phyloP scores from a whole-genome alignment of 805 yeast species.

The Debaryomyces hansenii region DNA sequence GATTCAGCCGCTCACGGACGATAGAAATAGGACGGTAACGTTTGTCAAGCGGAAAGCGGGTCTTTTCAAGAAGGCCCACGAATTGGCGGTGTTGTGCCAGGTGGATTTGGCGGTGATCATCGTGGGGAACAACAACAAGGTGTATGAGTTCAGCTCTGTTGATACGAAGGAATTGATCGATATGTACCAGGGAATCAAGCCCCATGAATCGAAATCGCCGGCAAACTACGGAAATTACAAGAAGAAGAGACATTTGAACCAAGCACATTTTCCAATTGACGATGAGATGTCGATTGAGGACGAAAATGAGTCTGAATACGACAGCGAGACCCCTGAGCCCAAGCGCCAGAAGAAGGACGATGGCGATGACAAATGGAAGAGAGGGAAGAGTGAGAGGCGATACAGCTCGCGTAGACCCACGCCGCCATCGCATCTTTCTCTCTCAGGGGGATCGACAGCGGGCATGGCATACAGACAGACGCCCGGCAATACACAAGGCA shows the following conservation, averaged over 20 bases:
- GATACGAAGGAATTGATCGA: constrained; percentile 43
- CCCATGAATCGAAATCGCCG: constrained; percentile 63
- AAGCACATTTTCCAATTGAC: constrained; percentile 10
- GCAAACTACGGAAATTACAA: constrained; percentile 64
- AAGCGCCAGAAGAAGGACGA: constrained; percentile 25
- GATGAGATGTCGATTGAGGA: constrained; percentile 18
- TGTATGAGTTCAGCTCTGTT: constrained; percentile 81
- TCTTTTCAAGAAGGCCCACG: constrained; percentile 82
- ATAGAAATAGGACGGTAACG: constrained; percentile 81
- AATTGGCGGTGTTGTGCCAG: constrained; percentile 84
- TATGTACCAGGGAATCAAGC: constrained; percentile 27
- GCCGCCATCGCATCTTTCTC: constrained; percentile 17
- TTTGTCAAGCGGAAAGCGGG: constrained; percentile 95
- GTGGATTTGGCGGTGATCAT: constrained; percentile 91
- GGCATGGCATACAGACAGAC: constrained; percentile 4
- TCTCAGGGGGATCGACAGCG: constrained; percentile 17
- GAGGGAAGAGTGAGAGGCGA: background rate
- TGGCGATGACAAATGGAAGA: background rate
- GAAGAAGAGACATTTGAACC: constrained; percentile 30
- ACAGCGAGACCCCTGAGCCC: constrained; percentile 34
- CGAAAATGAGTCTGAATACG: constrained; percentile 34
- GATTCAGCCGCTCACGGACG: constrained; percentile 87
- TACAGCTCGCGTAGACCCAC: constrained; percentile 1
- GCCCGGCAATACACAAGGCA: constrained; percentile 8
- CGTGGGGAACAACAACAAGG: constrained; percentile 76